Base-by-base conservation (phyloP, 2,329 filamentous ascomycete species). In the Triangularia setosa region DNA sequence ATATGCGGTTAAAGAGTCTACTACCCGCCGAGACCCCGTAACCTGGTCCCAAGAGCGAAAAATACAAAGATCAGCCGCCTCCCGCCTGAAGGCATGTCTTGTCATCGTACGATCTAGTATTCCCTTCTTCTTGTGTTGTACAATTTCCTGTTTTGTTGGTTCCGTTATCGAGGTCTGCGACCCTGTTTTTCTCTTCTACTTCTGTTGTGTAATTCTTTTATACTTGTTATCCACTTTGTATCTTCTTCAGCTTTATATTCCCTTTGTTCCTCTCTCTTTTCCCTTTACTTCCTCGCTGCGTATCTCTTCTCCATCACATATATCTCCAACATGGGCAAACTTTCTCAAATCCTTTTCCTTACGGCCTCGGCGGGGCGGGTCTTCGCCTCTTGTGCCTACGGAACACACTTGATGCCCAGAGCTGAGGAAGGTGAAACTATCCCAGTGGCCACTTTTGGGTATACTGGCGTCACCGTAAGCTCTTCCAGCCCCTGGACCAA, bases 371-470 rank as follows among this genome's bases (percentile, higher is more conserved):
- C 68, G 59, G 70, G 69, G 58, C 68, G 69, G 67, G 72, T 65
- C 55, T 56, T 70, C 56, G 69, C 70, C 48, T 71, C 69, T 53
- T 73, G 72, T 44, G 70, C 72, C 44, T 68, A 73, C 62, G 69
- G 69, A 28, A 73, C 72, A 16, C 69, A 67, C 61, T 65, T 73
- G 30, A 64, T 62, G 18, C 72, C 72, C 11, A 69, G 72, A 21
- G 71, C 71, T 35, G 72, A 72, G 60, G 72, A 72, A 30, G 75
- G 70, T 23, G 73, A 67, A 28, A 57, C 59, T 14, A 74, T 78
- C 23, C 62, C 71, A 16, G 64, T 77, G 21, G 71, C 71, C 4
- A 74, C 65, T 0, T 78, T 78, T 67, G 76, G 76, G 7, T 73
- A 74, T 23, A 64, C 52, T 14, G 70, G 70, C 12, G 40, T n/a